These are phyloP conservation scores for Gastrolobium villosum DNA, from an alignment of 306 rosid genomes.

Conservation along the genomic window DNA sequence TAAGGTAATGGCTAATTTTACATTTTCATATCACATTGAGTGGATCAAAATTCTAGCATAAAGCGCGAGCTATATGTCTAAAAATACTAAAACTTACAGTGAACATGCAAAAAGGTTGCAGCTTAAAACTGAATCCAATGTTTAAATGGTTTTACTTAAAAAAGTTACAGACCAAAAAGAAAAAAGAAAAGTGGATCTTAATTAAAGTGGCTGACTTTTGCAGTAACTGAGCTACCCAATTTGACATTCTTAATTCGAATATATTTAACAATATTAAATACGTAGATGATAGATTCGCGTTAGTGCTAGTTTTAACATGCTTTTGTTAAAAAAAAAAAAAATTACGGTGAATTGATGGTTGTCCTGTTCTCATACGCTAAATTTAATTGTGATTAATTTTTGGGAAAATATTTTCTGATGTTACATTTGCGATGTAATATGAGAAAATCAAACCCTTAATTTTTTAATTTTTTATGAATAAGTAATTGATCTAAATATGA, in stretches of 20 bases:
- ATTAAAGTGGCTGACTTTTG: conserved; percentile 43
- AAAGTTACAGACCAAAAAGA: neutral
- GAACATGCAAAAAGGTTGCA: conserved; percentile 27
- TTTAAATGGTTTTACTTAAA: conserved; percentile 6
- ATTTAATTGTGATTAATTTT: too few relatives aligned
- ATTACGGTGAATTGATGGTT: neutral
- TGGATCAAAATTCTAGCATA: conserved; percentile 32
- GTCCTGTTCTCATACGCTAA: neutral
- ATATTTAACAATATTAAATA: conserved; percentile 2
- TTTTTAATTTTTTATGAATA: too few relatives aligned
- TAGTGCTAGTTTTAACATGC: neutral
- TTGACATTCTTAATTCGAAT: conserved; percentile 40
- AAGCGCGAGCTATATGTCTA: conserved; percentile 25
- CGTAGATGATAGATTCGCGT: neutral
- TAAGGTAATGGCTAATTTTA: conserved; percentile 5
- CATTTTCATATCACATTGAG: conserved; percentile 7
- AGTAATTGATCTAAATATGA: too few relatives aligned
- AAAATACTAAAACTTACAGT: conserved; percentile 16
- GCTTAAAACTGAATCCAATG: conserved; percentile 18
- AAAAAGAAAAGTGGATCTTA: conserved; percentile 7
- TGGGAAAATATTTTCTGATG: too few relatives aligned
- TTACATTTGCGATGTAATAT: too few relatives aligned
- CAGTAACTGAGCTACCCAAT: conserved; percentile 37
- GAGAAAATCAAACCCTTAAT: too few relatives aligned
- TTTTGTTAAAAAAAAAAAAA: neutral